Conservation (phyloP, 2,329 filamentous ascomycete species). For the Fusarium protoensiforme region DNA sequence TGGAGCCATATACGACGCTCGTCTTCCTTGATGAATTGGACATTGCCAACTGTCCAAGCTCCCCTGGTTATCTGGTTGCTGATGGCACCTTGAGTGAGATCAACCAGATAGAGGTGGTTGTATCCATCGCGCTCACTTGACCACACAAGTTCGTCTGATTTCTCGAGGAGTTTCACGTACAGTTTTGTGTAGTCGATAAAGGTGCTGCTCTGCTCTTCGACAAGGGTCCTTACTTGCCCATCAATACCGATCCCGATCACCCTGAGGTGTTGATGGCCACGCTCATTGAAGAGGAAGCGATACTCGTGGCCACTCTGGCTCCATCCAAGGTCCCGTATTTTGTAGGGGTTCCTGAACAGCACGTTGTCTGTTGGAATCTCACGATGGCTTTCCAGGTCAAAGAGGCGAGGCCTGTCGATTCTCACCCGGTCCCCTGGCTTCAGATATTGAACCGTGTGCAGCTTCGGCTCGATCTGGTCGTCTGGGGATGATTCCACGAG, state of each 20-base stretch:
- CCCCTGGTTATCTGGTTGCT: constrained; percentile 43
- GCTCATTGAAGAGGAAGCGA: constrained; percentile 43
- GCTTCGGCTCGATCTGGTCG: constrained; percentile 43
- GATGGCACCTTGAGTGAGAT: constrained; percentile 18
- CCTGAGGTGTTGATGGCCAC: constrained; percentile 40
- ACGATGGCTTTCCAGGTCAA: constrained; percentile 25
- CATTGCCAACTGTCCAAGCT: constrained; percentile 37
- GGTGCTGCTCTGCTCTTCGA: constrained; percentile 41
- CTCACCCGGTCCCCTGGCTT: constrained; percentile 42
- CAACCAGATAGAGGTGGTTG: constrained; percentile 44
- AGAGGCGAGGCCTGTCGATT: constrained; percentile 40
- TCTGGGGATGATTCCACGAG: constrained; percentile 41
- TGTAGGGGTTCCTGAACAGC: constrained; percentile 40
- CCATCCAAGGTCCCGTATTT: constrained; percentile 38
- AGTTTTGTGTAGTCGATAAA: constrained; percentile 42
- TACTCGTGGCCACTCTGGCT: constrained; percentile 36
- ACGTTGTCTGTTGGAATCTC: constrained; percentile 37
- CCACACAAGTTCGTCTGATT: constrained; percentile 42
- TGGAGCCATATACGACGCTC: constrained; percentile 33
- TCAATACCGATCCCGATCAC: constrained; percentile 25
- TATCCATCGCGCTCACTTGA: constrained; percentile 44
- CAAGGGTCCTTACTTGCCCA: constrained; percentile 31
- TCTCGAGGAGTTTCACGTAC: constrained; percentile 11
- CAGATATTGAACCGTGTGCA: constrained; percentile 34
- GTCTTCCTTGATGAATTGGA: constrained; percentile 37